Conservation (phyloP, 192 early-diverging fungal genomes). For the Pilobolus umbonatus region DNA sequence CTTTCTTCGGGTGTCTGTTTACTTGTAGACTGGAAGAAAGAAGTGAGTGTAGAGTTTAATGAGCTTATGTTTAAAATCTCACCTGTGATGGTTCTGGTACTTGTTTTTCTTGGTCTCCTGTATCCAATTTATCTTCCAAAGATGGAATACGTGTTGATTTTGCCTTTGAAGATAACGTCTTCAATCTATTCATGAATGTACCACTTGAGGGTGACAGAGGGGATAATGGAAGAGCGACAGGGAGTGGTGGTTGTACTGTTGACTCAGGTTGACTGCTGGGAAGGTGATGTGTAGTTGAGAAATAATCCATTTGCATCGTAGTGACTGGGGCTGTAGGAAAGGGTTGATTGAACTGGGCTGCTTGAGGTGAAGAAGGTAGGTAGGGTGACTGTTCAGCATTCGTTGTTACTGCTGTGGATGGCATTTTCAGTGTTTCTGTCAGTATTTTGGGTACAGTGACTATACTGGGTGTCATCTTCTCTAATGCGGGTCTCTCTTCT, state of each 20-base stretch:
- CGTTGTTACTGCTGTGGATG: constrained; percentile 22
- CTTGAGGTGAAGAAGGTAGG: constrained; percentile 11
- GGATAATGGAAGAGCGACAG: constrained; percentile 27
- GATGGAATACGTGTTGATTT: constrained; percentile 41
- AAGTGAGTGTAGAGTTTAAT: not conserved
- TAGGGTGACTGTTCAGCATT: constrained; percentile 5
- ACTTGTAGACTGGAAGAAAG: not conserved
- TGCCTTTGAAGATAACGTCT: constrained; percentile 39
- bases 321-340: constrained; percentile 22
- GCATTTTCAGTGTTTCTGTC: constrained; percentile 16
- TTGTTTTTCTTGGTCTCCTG: constrained; percentile 4
- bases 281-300: constrained; percentile 30
- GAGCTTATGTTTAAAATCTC: too few species aligned
- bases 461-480: not conserved
- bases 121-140: constrained; percentile 26
- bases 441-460: constrained; percentile 1
- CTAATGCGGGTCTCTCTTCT: not conserved
- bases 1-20: not conserved
- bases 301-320: constrained; percentile 25
- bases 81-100: not conserved
- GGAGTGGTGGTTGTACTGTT: constrained; percentile 33
- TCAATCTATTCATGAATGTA: constrained; percentile 46
- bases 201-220: constrained; percentile 22
- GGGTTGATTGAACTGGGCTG: constrained; percentile 21
- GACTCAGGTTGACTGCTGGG: constrained; percentile 15